Evolutionary conservation across 2,329 filamentous ascomycete species (phyloP), one percentile per base, ranked within the genome.

Genomic region (Diaporthe ilicicola): DNA sequence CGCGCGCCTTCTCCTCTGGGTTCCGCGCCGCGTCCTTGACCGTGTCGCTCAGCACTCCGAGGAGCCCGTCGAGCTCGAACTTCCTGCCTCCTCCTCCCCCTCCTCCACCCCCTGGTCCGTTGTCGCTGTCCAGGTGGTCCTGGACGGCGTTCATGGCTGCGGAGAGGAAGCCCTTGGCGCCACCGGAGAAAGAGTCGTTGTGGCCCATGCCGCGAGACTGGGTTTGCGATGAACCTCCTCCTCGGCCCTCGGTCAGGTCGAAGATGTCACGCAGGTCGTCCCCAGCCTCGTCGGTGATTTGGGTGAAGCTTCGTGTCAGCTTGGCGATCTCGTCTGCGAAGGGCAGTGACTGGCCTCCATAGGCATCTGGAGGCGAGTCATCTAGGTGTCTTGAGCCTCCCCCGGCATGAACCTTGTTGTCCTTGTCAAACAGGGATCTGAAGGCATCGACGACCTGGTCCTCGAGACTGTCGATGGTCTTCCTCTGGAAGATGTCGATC

Each of bases 211-310:
- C 79, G 0, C 78, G 79, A 2, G 80, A 79, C 3, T 77, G 73
- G 0, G 74, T 74, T 0, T 74, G 69, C 3, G 32, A 64, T 1
- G 37, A 6, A 0, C 73, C 70, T 15, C 67, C 67, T 1, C 69
- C 74, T 1, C 73, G 67, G 17, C 78, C 79, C 59, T 84, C 83
- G 2, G 83, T 84, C 5, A 85, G 74, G 64, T 81, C 76, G 67
- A 85, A 84, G 67, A 85, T 85, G 44, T 84, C 82, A 4, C 81
- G 78, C 61, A 85, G 34, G n/a, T 85, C 83, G 70, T 84, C 82
- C 17, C 81, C 75, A 2, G 82, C 82, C 34, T 80, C 82, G 50
- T 82, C 82, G n/a, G 80, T 77, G 44, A 84, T 78, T 67, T 80
- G 78, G 71, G 75, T 76, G 74, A 85, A 82, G 74, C 78, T 80